Base-by-base conservation (phyloP, 2,329 filamentous ascomycete genomes). In the Achaetomium macrosporum region DNA sequence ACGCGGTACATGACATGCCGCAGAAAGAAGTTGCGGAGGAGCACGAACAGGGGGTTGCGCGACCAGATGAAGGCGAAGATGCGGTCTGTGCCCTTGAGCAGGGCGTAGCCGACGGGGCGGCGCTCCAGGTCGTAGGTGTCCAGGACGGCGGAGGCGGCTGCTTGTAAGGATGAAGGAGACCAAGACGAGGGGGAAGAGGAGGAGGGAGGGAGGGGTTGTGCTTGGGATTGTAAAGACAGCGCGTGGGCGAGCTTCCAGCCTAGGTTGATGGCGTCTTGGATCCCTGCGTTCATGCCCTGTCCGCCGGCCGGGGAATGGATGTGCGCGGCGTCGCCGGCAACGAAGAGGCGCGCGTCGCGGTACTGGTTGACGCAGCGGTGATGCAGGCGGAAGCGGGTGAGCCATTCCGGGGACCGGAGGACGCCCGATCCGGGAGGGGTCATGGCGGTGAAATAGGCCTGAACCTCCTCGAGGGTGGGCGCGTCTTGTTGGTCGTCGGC, bases 251-350 rank as follows among this genome's bases (percentile, higher is more conserved):
- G 66, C 58, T 81, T 81, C 77, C 78, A 81, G 19, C 73, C 74
- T 0, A 82, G 66, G 51, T 81, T 81, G 30, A 76, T 68, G 0
- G 76, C 73, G 51, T 81, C 78, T 20, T 76, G 73, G 17, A 82
- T 70, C 0, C 78, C 77, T 0, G 76, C 76, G 59, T 82, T 82
- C 58, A 82, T 77, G 1, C 79, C 79, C 59, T 81, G 78, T 0
- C 76, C 80, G 2, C 77, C 79, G 0, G 74, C 73, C 0, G 77
- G 77, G 36, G 70, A 77, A 55, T 82, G 77, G 12, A 78, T 77
- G 54, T 83, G 79, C 1, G 76, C 77, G 6, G 79, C 77, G 51
- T 83, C 80, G 13, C 79, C 79, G 1, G 75, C 78, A 0, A 83
- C 65, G 42, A 82, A 76, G 3, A 78, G 68, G 3, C 77, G 71